Evolutionary conservation across 805 yeast genomes (phyloP).

Genomic region (Cyberlindnera americana): DNA sequence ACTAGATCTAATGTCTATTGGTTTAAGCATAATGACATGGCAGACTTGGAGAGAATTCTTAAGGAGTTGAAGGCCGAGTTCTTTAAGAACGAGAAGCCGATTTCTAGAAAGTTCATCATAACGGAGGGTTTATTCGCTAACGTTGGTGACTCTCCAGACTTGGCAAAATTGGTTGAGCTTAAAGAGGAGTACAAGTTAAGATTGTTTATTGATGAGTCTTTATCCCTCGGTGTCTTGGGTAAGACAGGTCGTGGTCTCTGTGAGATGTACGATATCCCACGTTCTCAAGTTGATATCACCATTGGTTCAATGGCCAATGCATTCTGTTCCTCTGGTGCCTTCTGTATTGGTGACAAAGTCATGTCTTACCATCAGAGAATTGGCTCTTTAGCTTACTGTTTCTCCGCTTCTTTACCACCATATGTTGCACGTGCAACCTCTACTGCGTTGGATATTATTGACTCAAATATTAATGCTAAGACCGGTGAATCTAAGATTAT

Average conservation of each 20-base stretch:
- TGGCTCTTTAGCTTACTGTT: constrained; percentile 85
- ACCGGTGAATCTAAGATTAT: constrained; percentile 40
- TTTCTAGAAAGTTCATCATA: constrained; percentile 86
- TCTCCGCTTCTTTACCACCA: constrained; percentile 93
- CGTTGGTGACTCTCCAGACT: constrained; percentile 74
- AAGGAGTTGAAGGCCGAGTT: constrained; percentile 35
- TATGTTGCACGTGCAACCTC: constrained; percentile 72
- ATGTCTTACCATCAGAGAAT: constrained; percentile 93
- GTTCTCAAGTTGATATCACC: constrained; percentile 70
- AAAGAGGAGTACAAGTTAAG: constrained; percentile 83
- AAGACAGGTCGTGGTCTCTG: constrained; percentile 78
- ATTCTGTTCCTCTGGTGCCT: constrained; percentile 87
- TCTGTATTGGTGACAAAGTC: constrained; percentile 78
- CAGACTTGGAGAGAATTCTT: constrained; percentile 69
- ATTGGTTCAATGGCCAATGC: constrained; percentile 82
- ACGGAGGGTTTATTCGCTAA: constrained; percentile 88
- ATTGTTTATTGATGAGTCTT: constrained; percentile 80
- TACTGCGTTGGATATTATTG: constrained; percentile 48
- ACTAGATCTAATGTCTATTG: constrained; percentile 76
- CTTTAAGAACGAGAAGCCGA: constrained; percentile 49
- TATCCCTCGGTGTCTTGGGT: constrained; percentile 86
- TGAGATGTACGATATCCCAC: constrained; percentile 66
- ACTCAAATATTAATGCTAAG: constrained; percentile 28
- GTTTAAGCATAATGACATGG: constrained; percentile 85
- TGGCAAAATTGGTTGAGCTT: constrained; percentile 64